Evolutionary conservation across 768 basidiomycete species (phyloP).

Genomic region (Melanogaster broomeanus): DNA sequence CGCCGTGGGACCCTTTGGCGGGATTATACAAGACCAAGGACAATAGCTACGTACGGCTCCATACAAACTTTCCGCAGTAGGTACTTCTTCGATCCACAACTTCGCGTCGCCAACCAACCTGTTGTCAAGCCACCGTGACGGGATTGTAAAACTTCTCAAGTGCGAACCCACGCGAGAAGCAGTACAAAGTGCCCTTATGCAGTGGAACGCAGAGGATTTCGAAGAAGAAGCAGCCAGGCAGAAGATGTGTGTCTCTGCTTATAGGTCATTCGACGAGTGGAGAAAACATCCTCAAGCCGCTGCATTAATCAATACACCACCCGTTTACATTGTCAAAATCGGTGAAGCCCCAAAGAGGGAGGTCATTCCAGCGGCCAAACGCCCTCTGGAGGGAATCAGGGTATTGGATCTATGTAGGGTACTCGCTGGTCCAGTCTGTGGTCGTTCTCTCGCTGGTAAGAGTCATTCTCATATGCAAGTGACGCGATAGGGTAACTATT

Average conservation of each 20-base stretch:
- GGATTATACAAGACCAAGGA: conserved; percentile 56
- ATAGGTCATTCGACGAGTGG: no score
- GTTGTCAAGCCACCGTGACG: conserved; percentile 46
- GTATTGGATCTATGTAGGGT: no score
- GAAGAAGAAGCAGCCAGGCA: conserved; percentile 54
- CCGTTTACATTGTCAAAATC: conserved; percentile 47
- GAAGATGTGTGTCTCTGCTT: no score
- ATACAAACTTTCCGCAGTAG: conserved; percentile 69
- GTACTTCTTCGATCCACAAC: conserved; percentile 11
- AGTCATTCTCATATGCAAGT: no score
- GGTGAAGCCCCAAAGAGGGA: no score
- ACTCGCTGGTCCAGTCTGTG: no score
- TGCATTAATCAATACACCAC: conserved; percentile 40
- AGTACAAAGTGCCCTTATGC: conserved; percentile 39
- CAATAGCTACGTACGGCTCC: conserved; percentile 38
- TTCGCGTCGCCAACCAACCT: not conserved
- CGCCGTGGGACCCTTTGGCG: no score
- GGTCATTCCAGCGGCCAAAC: no score
- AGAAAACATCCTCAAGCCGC: conserved; percentile 48
- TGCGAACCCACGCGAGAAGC: conserved; percentile 36
- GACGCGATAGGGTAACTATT: no score
- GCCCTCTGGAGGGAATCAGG: no score
- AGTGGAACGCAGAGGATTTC: conserved; percentile 48
- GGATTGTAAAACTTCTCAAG: conserved; percentile 48
- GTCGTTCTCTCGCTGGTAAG: no score